phyloP scores from a whole-genome alignment of 768 basidiomycete genomes.

The Lactarius quietus region DNA sequence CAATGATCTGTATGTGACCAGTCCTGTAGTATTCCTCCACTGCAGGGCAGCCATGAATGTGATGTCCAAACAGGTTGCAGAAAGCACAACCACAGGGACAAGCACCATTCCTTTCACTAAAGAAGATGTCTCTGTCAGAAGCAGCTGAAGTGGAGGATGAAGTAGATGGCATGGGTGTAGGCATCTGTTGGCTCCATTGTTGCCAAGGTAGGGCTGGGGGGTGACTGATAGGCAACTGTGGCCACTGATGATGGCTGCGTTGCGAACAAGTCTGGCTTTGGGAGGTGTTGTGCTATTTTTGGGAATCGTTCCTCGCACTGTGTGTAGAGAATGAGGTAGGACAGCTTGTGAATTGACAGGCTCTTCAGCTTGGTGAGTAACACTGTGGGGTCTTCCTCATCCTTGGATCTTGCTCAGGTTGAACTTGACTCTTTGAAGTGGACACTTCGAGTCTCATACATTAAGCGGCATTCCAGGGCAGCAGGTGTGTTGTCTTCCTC shows the following conservation, averaged over 20 bases:
- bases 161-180: no score
- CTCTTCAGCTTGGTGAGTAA: background rate
- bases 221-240: background rate
- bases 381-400: background rate
- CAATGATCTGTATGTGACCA: background rate
- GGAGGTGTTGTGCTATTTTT: background rate
- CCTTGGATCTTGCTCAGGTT: fast-evolving
- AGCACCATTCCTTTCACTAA: background rate
- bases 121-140: background rate
- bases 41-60: background rate
- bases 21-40: background rate
- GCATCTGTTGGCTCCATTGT: background rate
- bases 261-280: background rate
- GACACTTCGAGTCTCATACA: background rate
- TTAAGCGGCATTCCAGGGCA: no score
- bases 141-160: fast-evolving
- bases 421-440: background rate
- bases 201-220: background rate
- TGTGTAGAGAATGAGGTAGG: background rate
- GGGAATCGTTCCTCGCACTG: background rate
- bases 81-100: background rate
- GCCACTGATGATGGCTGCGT: fast-evolving
- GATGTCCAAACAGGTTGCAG: background rate
- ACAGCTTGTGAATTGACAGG: background rate
- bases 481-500: no score